Base-by-base conservation (phyloP, 768 basidiomycete species). In the Clitopilus passeckerianus region DNA sequence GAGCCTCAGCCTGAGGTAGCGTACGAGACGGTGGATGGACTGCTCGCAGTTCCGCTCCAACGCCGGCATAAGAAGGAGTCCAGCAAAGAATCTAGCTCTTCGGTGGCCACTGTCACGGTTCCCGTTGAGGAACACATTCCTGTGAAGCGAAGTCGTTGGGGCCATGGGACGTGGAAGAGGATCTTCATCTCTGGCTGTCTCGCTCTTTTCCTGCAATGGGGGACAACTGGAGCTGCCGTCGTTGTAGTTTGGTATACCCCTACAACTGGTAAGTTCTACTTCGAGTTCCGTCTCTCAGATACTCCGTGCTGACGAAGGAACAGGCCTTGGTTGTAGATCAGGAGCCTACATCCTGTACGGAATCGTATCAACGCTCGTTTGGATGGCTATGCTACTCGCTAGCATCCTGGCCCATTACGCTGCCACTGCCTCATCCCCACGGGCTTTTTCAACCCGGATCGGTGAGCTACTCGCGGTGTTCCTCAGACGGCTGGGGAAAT, bases 311-410 rank as follows among this genome's bases (percentile, higher is more conserved):
- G 5, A 50, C 20, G 46, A 20, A 34, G 10, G 5, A 34, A 5
- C 30, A 64, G 67, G 67, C 5, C 61, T 68, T 5, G 66, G 67
- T 0, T 68, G 67, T 34, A 60, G 67, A 1, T 65, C 66, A 2
- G 67, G 61, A 6, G 60, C 64, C 1, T 68, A 68, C 57, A 27
- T 70, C 15, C 54, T 70, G 20, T 70, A 68, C 59, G 68, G 68
- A 15, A 52, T 43, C 9, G 8, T 64, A 10, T 65, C 65, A 18
- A 71, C 67, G 1, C 23, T 69, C 14, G 60, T 67, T n/a, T 70
- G 67, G 66, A 52, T 63, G 6, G 41, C 68, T 8, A 64, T 68
- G 35, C 60, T 69, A 58, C 34, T 61, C 24, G 67, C 70, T 5
- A 67, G 67, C 35, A 37, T 62, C 52, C 63, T 72, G 15, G 57